Evolutionary conservation across 192 early-diverging fungal genomes (phyloP), one percentile per base, ranked within the genome.

Genomic region (Coemansia furcata): DNA sequence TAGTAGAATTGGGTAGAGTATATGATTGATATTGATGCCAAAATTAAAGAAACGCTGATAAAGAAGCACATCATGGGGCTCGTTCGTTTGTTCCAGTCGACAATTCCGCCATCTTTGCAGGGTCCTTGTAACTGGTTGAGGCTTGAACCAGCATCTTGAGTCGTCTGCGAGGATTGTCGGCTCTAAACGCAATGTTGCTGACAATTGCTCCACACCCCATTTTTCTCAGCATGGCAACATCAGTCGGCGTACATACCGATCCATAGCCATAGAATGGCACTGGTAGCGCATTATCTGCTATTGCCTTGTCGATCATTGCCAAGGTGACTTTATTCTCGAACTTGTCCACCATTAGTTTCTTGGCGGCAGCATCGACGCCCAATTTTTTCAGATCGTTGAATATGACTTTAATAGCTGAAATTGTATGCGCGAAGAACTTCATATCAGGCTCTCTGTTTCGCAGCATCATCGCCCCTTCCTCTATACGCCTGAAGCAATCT

Each of bases 381-480:
- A 50, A 26, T 12, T 3, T 26, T 29, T 26, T 50, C 23, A 50
- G 49, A 50, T 26, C 3, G 3, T 50, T 50, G 19, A 11, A 50
- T 12, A 50, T 50, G 12, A 0, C 15, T 26, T 11, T 50, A 11
- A 50, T 50, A 7, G 23, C 12, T 50, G 49, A 10, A 17, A 50
- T 50, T 3, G 23, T 50, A 11, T 50, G 21, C 19, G 49, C 7
- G 26, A 50, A 50, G 49, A 1, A 29, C 26, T 26, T 21, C 29
- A 1, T 93, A 91, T 11, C 15, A 42, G 2, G 3, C 12, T 93
- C 94, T 85, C 93, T 95, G 62, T 92, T 96, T 63, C 94, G 87
- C 83, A 96, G 93, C 92, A 96, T 93, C 63, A 93, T 87, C 55
- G 95, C 94, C 73, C 95, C 95, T 76, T 96, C 95, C 65, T 85